These are phyloP conservation scores for Chrysoporthe deuterocubensis DNA, from an alignment of 2,329 filamentous ascomycete genomes.

Conservation along the genomic window DNA sequence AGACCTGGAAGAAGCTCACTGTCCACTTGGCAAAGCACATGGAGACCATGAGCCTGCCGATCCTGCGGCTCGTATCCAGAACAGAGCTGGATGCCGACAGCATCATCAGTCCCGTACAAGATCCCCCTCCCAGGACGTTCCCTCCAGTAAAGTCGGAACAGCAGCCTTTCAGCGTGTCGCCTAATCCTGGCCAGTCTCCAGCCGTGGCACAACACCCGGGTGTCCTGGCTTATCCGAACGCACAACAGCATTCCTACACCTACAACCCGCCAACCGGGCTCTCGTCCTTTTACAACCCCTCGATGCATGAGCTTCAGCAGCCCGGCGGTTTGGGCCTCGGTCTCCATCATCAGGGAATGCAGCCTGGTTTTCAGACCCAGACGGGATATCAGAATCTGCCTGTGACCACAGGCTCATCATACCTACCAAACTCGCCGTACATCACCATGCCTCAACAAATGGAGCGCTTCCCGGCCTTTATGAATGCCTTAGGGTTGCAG, in stretches of 20 bases:
- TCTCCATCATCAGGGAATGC: slow-evolving; percentile 24
- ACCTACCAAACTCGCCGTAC: slow-evolving; percentile 36
- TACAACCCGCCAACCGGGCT: slow-evolving; percentile 29
- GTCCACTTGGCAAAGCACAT: slow-evolving; percentile 95
- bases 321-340: slow-evolving; percentile 14
- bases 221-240: slow-evolving; percentile 20
- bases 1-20: slow-evolving; percentile 89
- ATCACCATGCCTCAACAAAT: slow-evolving; percentile 37
- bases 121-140: slow-evolving; percentile 49
- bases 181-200: slow-evolving; percentile 28
- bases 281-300: slow-evolving; percentile 21
- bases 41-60: slow-evolving; percentile 86
- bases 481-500: slow-evolving; percentile 24
- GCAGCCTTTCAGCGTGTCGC: slow-evolving; percentile 31
- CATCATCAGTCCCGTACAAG: slow-evolving; percentile 69
- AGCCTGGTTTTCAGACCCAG: slow-evolving; percentile 25
- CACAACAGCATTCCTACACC: slow-evolving; percentile 27
- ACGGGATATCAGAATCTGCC: slow-evolving; percentile 37
- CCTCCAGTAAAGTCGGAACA: slow-evolving; percentile 40
- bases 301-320: slow-evolving; percentile 25
- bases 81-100: slow-evolving; percentile 60
- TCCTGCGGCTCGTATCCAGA: slow-evolving; percentile 63
- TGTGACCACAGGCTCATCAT: slow-evolving; percentile 38
- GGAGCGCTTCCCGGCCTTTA: slow-evolving; percentile 29
- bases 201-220: slow-evolving; percentile 20